Conservation (phyloP, 768 basidiomycete genomes). For the Lepiota venenata region DNA sequence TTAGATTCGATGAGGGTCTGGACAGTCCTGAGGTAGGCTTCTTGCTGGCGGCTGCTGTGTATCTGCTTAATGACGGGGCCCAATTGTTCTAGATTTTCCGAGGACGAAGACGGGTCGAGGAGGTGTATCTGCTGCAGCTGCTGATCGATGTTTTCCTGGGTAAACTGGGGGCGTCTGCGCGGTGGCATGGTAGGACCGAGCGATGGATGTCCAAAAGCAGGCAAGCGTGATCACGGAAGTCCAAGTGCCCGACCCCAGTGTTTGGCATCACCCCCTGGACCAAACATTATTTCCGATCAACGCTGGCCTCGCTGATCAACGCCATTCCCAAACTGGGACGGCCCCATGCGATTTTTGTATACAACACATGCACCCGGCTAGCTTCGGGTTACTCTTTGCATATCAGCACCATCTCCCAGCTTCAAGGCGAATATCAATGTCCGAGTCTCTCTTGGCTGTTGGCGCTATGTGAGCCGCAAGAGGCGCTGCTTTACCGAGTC, state of each 20-base stretch:
- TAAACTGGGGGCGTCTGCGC: slow-evolving; percentile 71
- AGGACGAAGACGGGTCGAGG: slow-evolving; percentile 81
- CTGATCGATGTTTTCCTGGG: slow-evolving; percentile 82
- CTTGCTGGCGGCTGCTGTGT: slow-evolving; percentile 83
- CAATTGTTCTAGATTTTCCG: slow-evolving; percentile 94
- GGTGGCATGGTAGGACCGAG: slow-evolving; percentile 60
- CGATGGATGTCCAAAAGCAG: slow-evolving; percentile 16
- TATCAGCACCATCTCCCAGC: slow-evolving; percentile 11
- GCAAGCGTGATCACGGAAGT: slow-evolving; percentile 16
- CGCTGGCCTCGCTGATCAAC: not conserved
- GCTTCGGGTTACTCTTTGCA: slow-evolving; percentile 10
- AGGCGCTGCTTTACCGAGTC: slow-evolving; percentile 15
- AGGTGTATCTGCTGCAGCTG: slow-evolving; percentile 91
- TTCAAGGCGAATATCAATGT: slow-evolving; percentile 23
- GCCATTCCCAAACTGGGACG: not conserved
- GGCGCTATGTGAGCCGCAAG: slow-evolving; percentile 41
- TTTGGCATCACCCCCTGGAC: slow-evolving; percentile 35
- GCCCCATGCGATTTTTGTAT: not conserved
- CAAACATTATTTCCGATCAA: slow-evolving; percentile 28
- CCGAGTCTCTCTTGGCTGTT: slow-evolving; percentile 29
- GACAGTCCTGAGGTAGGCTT: slow-evolving; percentile 82
- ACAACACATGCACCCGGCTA: slow-evolving; percentile 5
- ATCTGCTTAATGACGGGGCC: slow-evolving; percentile 95
- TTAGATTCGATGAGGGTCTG: slow-evolving; percentile 90
- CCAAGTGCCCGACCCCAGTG: slow-evolving; percentile 24